Base-by-base conservation (phyloP, 2,329 filamentous ascomycete species). In the Fusarium sp. region DNA sequence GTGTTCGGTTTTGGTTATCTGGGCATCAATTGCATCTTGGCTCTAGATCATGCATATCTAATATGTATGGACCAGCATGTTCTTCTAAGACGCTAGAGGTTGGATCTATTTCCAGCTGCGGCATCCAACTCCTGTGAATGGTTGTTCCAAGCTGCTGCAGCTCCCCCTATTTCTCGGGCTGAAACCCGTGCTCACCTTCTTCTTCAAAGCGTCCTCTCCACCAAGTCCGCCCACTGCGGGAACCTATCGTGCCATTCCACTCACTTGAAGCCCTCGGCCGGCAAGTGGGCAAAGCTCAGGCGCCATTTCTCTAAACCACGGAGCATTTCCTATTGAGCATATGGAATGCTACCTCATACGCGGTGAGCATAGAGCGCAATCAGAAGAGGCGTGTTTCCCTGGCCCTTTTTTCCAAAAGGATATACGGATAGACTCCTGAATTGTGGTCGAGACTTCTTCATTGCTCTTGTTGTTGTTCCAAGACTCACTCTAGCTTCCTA, bases 211-310 rank as follows among this genome's bases (percentile, higher is more conserved):
- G 38, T 57, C 26, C 63, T 63, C 63, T 63, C 57, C 59, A 63
- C 60, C 52, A 49, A 44, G 44, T 48, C 44, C 58, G 37, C 48
- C 63, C 50, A 68, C 62, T 48, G 35, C 59, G 53, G 61, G 58
- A 70, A 58, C 60, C 57, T 57, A 63, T 70, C 52, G 63, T 65
- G 59, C 64, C 42, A 73, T 70, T 59, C 38, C 42, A 55, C 42
- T 23, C 50, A 43, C 46, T 59, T 49, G 31, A 23, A 37, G 52
- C 57, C 57, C 57, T 62, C 48, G 47, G 58, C 58, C 57, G 54
- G 68, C 60, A 71, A 65, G 70, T 71, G 70, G 66, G 61, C 64
- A 57, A 60, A 41, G 67, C 64, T 65, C 21, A 28, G 54, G 41
- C 71, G 42, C 63, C 66, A 62, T 33, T 55, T 56, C 68, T 33